Evolutionary conservation across 2,329 filamentous ascomycete species (phyloP).

Genomic region (Purpureocillium takamizusanense): DNA sequence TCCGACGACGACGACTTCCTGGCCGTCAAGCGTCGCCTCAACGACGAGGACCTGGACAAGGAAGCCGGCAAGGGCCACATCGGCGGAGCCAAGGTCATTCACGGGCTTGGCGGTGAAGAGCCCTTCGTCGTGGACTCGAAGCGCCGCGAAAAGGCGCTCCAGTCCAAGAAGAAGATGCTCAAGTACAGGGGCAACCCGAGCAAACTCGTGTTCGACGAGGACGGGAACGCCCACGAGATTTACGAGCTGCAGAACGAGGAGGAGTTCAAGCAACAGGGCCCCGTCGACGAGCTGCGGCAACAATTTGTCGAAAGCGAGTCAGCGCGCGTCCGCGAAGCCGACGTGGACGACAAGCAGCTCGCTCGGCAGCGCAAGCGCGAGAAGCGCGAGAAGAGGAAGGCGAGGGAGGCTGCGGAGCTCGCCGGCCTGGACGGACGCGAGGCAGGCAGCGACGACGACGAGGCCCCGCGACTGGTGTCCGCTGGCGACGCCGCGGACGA

Average conservation of each 20-base stretch:
- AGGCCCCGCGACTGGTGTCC: conserved; percentile 23
- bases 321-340: conserved; percentile 61
- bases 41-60: conserved; percentile 54
- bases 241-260: conserved; percentile 86
- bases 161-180: conserved; percentile 87
- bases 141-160: conserved; percentile 87
- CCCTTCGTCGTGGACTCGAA: conserved; percentile 86
- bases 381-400: conserved; percentile 67
- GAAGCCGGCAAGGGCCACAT: conserved; percentile 35
- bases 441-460: conserved; percentile 12
- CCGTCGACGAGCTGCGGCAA: conserved; percentile 65
- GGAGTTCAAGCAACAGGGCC: conserved; percentile 65
- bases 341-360: conserved; percentile 73
- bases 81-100: conserved; percentile 48
- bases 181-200: conserved; percentile 82
- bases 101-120: conserved; percentile 59
- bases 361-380: conserved; percentile 70
- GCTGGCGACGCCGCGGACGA: conserved; percentile 35
- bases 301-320: conserved; percentile 72
- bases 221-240: conserved; percentile 73
- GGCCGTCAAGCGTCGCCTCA: conserved; percentile 79
- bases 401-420: conserved; percentile 42
- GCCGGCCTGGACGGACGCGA: conserved; percentile 15
- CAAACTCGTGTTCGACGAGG: conserved; percentile 86
- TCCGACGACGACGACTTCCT: conserved; percentile 76